phyloP scores from a whole-genome alignment of 495 filamentous ascomycete genomes.

The Lasiosphaeria hispida region DNA sequence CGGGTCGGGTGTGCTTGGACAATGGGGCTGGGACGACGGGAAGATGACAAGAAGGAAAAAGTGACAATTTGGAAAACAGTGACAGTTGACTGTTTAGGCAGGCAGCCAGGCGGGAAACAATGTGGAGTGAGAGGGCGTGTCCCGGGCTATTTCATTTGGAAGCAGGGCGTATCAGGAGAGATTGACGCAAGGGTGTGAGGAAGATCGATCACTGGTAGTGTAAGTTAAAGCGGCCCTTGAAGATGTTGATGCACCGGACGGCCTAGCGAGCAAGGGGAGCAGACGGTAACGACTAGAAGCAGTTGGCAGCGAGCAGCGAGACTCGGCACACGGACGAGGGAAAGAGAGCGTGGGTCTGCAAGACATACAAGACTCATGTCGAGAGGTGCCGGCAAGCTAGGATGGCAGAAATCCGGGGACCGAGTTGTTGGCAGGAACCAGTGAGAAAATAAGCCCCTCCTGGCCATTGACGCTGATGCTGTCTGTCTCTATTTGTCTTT shows the following conservation, averaged over 20 bases:
- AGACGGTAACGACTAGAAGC: not conserved
- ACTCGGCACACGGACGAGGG: too few relatives aligned
- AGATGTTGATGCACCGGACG: constrained; percentile 14
- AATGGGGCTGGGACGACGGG: constrained; percentile 10
- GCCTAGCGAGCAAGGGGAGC: not conserved
- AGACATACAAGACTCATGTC: not conserved
- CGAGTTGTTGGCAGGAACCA: constrained; percentile 14
- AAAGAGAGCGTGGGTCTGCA: not conserved
- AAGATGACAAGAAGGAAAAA: constrained; percentile 16
- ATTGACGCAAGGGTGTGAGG: constrained; percentile 35
- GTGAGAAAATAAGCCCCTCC: constrained; percentile 13
- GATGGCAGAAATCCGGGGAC: not conserved
- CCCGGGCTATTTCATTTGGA: constrained; percentile 38
- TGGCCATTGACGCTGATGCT: constrained; percentile 11
- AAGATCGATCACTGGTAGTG: constrained; percentile 19
- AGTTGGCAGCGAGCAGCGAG: too few relatives aligned
- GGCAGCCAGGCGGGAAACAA: constrained; percentile 33
- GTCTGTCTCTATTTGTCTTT: not conserved
- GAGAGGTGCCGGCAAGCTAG: constrained; percentile 5
- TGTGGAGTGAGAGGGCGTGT: constrained; percentile 32
- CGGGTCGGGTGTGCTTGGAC: constrained; percentile 9
- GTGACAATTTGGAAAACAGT: constrained; percentile 26
- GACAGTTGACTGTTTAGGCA: constrained; percentile 29
- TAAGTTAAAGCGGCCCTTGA: constrained; percentile 12
- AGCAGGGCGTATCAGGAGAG: constrained; percentile 40